Base-by-base conservation (phyloP, 441 rosid species). In the Jatropha multifida region DNA sequence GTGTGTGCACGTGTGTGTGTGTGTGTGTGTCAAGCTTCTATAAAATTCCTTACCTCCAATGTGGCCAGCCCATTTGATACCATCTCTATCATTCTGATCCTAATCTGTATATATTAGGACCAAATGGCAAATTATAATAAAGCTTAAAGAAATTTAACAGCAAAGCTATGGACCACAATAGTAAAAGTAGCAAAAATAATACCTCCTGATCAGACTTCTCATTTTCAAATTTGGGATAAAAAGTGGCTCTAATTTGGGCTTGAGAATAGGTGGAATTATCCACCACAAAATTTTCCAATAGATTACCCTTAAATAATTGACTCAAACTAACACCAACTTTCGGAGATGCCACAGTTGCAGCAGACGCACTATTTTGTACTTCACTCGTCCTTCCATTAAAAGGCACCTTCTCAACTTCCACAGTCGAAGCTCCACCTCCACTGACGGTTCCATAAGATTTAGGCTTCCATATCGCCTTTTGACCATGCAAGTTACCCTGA, bases 181-280 rank as follows among this genome's bases (percentile, higher is more conserved):
- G 20, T 15, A n/a, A 48, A 58, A 63, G 41, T 52, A 4, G 9
- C 51, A 27, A 26, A n/a, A 17, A 61, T 51, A 68, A 1, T 76
- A 89, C 95, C 94, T 93, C 98, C 78, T 96, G 97, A 83, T 96
- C 99, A 68, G 98, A 85, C 87, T 96, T 94, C 86, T 93, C 99
- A 68, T 96, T 96, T 82, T 96, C 99, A 70, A 96, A 94, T 78
- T 96, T 96, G 40, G 98, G 99, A 81, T 96, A 93, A 83, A 96
- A 96, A 67, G 97, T 86, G 73, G 99, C 99, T 86, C 97, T 90
- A 60, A 96, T 88, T 84, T 91, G 92, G 3, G 97, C 97, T 66
- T 68, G 79, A 44, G 93, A 79, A 74, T 88, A 89, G 20, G 91
- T 83, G 5, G 91, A 81, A 42, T 86, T 87, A 74, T 93, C 96